Percentiles rank a stretch among this genome's conserved stretches.
Evolutionary conservation across 202 grass and related monocot species (phyloP).

Genomic region (Setaria viridis): DNA sequence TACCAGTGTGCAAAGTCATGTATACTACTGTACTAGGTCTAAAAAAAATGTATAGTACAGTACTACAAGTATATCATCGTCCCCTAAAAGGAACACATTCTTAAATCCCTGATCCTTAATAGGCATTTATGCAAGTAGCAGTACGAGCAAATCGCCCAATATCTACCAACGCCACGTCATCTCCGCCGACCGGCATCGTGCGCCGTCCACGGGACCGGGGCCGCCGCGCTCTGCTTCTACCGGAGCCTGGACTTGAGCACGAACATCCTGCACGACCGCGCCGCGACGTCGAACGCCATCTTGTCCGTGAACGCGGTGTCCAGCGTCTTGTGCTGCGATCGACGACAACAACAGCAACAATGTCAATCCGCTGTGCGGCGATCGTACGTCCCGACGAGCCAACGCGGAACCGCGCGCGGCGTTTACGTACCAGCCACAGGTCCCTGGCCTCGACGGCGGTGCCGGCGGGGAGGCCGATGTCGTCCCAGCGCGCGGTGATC

Average conservation of each 20-base stretch:
- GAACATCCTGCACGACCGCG: slow-evolving; percentile 77
- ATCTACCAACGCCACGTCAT: neutral
- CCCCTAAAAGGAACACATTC: no score
- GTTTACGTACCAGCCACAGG: slow-evolving; percentile 68
- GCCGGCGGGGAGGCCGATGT: slow-evolving; percentile 68
- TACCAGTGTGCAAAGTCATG: no score
- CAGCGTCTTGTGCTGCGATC: slow-evolving; percentile 59
- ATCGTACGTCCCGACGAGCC: neutral
- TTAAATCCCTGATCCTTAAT: no score
- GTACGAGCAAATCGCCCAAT: neutral
- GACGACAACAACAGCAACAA: neutral
- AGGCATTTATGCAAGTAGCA: no score
- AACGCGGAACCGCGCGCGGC: no score
- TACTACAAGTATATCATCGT: no score
- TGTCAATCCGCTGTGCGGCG: neutral
- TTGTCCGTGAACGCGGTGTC: slow-evolving; percentile 52
- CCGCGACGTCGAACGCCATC: slow-evolving; percentile 59
- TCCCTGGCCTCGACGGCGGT: slow-evolving; percentile 65
- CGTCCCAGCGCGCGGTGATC: slow-evolving; percentile 72
- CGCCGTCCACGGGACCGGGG: neutral
- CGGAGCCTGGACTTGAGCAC: slow-evolving; percentile 56
- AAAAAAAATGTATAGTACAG: no score
- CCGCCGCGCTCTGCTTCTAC: neutral
- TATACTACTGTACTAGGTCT: no score
- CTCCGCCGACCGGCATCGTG: neutral